A percentile compares a stretch with the other conserved stretches of the same genome.
These are phyloP conservation scores for Bjerkandera adusta DNA, from an alignment of 1,284 basidiomycete species.

Conservation along the genomic window DNA sequence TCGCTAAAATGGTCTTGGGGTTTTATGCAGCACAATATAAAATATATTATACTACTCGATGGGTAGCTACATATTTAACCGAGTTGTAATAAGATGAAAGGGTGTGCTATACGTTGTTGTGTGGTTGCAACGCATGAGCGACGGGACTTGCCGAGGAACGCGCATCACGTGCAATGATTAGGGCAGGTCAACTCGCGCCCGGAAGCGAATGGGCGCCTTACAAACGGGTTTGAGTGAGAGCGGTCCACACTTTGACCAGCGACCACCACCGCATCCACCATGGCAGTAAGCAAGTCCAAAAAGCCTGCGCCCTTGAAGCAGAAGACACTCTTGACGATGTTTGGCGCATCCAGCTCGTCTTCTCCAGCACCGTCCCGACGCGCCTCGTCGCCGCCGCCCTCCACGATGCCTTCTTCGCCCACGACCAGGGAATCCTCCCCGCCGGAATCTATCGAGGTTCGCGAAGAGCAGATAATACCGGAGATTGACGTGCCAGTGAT, in stretches of 20 bases:
- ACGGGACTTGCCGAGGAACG: neutral
- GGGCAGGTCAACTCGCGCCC: conserved; percentile 9
- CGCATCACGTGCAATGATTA: conserved; percentile 5
- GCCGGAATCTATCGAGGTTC: neutral
- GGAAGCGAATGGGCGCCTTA: neutral
- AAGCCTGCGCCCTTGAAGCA: conserved; percentile 6
- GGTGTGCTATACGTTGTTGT: too few species aligned
- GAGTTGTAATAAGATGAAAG: too few species aligned
- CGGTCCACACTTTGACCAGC: neutral
- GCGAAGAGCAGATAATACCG: conserved; percentile 14
- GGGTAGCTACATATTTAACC: too few species aligned
- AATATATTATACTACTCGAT: too few species aligned
- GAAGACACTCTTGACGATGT: neutral
- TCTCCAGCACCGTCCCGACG: neutral
- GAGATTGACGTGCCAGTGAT: conserved; percentile 10
- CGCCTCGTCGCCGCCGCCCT: conserved; percentile 2
- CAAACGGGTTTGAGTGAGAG: neutral
- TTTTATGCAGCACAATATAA: too few species aligned
- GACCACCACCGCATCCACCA: neutral
- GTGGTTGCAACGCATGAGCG: neutral
- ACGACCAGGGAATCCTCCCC: neutral
- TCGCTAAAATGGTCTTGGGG: too few species aligned
- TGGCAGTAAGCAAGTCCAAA: neutral
- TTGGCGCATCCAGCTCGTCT: conserved; percentile 1
- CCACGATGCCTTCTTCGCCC: neutral